Evolutionary conservation across 208 protist species (phyloP), one percentile per base, ranked within the genome.

Genomic region (Angomonas deanei): DNA sequence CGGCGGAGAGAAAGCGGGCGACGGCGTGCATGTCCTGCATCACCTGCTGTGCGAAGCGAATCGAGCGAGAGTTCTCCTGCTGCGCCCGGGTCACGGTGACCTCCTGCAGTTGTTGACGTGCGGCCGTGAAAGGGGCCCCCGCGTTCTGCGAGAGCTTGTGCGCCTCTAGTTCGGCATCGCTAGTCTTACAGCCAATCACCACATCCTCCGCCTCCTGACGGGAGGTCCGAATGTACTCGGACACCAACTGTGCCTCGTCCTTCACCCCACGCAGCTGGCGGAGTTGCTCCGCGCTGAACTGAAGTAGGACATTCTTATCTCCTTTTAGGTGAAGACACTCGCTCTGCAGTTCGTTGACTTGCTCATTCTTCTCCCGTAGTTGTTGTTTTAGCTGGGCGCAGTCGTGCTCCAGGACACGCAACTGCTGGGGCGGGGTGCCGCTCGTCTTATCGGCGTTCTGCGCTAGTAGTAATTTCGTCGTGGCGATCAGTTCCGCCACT

Each of bases 221-320:
- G 0, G 82, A 72, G 23, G 72, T 81, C 28, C 68, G 73, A 55
- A 94, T 55, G 52, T 91, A 61, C 50, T 89, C 84, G 13, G 84
- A 80, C 23, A 94, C 65, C 23, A 94, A 55, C 52, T 71, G 71
- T n/a, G 88, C 82, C 42, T 90, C 84, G 21, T 84, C 76, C 47
- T 82, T 76, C 46, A 91, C 76, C 39, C 78, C 75, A 6, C 64
- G 58, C 64, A 94, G 70, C 65, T 88, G 74, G 56, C 76, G 60
- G 13, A 62, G 64, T 72, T 68, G 76, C 52, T 74, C 58, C 2
- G 64, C 66, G 17, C 81, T 72, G 27, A 39, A 59, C 46, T 50
- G 33, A 26, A 67, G 64, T 61, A 79, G 57, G 10, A 55, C 38
- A 11, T 38, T 64, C 36, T 80, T 72, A n/a, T 88, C 79, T 19